Conservation (phyloP, 139 green algal species). For the Parachlorella kessleri region DNA sequence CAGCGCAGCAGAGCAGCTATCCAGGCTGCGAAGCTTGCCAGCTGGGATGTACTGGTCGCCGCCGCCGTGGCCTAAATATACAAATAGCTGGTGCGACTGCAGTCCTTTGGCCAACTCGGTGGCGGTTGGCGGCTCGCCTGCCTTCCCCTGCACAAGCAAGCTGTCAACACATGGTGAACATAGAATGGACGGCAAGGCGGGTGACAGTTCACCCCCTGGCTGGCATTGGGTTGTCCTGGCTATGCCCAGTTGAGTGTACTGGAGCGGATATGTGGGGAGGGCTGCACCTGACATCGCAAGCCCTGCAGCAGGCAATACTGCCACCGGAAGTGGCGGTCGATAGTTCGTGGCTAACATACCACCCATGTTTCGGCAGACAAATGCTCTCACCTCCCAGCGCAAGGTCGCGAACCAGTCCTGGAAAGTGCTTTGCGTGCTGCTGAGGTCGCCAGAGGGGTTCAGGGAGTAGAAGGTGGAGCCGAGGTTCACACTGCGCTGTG, state of each 20-base stretch:
- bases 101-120: constrained; percentile 58
- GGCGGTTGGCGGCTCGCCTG: constrained; percentile 39
- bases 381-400: constrained; percentile 76
- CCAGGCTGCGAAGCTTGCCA: constrained; percentile 60
- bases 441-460: constrained; percentile 87
- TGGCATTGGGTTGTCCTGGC: too few species aligned
- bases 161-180: too few species aligned
- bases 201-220: too few species aligned
- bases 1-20: constrained; percentile 63
- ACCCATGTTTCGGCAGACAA: too few species aligned
- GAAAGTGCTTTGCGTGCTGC: constrained; percentile 78
- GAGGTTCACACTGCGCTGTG: constrained; percentile 31
- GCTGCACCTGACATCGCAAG: too few species aligned
- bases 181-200: too few species aligned
- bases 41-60: constrained; percentile 82
- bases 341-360: too few species aligned
- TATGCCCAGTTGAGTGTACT: too few species aligned
- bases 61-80: constrained; percentile 93
- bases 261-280: too few species aligned
- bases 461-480: constrained; percentile 75
- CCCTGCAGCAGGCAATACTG: too few species aligned
- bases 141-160: constrained; percentile 55
- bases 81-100: constrained; percentile 68
- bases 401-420: constrained; percentile 66
- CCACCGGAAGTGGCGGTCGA: too few species aligned